phyloP scores from a whole-genome alignment of 1,284 basidiomycete genomes.

The Coniophora puteana region DNA sequence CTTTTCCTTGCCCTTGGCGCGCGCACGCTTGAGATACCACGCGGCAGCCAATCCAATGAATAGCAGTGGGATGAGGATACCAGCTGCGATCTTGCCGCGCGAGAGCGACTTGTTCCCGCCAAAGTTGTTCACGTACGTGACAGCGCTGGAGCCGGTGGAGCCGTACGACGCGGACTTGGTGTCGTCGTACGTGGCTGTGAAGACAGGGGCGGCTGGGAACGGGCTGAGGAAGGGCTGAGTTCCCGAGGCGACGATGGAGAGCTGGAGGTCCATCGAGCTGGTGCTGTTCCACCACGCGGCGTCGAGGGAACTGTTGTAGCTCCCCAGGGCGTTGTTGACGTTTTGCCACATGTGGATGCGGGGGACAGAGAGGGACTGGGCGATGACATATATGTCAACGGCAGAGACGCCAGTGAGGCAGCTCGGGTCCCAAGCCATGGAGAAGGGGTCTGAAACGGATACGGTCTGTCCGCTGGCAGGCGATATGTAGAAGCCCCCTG shows the following conservation, averaged over 20 bases:
- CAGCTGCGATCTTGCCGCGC: slow-evolving; percentile 74
- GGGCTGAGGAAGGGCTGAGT: slow-evolving; percentile 51
- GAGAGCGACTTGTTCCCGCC: slow-evolving; percentile 36
- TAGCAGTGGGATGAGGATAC: slow-evolving; percentile 71
- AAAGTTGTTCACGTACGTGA: slow-evolving; percentile 34
- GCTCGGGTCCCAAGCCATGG: slow-evolving; percentile 71
- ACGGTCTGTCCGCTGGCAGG: slow-evolving; percentile 54
- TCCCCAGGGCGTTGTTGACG: slow-evolving; percentile 54
- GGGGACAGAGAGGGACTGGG: slow-evolving; percentile 40
- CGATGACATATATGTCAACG: slow-evolving; percentile 77
- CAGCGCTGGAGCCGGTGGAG: slow-evolving; percentile 37
- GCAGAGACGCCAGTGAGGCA: slow-evolving; percentile 40
- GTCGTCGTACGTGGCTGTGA: slow-evolving; percentile 59
- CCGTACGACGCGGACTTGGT: slow-evolving; percentile 44
- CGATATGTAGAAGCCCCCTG: slow-evolving; percentile 63
- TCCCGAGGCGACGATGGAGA: slow-evolving; percentile 61
- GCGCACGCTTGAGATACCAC: slow-evolving; percentile 56
- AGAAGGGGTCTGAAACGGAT: slow-evolving; percentile 51
- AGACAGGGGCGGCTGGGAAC: slow-evolving; percentile 69
- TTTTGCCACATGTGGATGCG: slow-evolving; percentile 63
- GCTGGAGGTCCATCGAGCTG: slow-evolving; percentile 50
- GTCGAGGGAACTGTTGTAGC: slow-evolving; percentile 50
- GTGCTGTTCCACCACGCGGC: slow-evolving; percentile 81
- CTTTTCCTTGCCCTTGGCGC: slow-evolving; percentile 55
- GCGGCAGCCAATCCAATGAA: slow-evolving; percentile 44